These are phyloP conservation scores for Geosmithia putterillii DNA, from an alignment of 2,329 filamentous ascomycete species.

Conservation along the genomic window DNA sequence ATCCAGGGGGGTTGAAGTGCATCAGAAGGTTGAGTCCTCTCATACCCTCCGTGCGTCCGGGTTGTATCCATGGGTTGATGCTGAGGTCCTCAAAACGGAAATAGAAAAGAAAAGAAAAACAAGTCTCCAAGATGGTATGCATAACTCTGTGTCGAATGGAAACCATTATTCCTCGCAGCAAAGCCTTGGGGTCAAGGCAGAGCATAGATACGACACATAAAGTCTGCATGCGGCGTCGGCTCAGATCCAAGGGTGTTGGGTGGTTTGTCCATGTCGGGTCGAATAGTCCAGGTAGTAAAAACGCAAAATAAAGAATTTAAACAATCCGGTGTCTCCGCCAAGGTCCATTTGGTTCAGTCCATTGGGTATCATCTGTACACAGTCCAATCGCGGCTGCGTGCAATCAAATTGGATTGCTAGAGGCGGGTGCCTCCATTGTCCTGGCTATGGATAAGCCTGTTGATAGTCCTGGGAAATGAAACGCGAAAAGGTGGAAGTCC, in stretches of 20 bases:
- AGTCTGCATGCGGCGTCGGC: too few species aligned
- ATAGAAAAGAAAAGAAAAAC: too few species aligned
- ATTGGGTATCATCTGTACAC: too few species aligned
- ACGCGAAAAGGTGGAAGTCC: not conserved
- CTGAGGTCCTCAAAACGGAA: too few species aligned
- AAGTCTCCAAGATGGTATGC: too few species aligned
- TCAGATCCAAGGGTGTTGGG: not conserved
- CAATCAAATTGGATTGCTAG: constrained; percentile 20
- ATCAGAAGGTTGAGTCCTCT: not conserved
- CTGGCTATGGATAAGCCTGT: not conserved
- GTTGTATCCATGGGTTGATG: not conserved
- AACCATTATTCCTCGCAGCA: too few species aligned
- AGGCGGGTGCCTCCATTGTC: not conserved
- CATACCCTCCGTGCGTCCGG: not conserved
- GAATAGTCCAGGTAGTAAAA: not conserved
- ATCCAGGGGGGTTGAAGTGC: constrained; percentile 2
- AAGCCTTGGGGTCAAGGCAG: too few species aligned
- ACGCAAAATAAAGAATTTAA: not conserved
- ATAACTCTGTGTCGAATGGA: too few species aligned
- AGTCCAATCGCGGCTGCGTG: constrained; percentile 15
- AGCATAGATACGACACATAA: too few species aligned
- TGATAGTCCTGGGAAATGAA: not conserved
- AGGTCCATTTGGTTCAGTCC: constrained; percentile 6
- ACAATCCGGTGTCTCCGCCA: not conserved
- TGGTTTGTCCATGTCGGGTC: not conserved